A percentile compares a stretch with the other conserved stretches of the same genome.
phyloP scores from a whole-genome alignment of 345 rosid species.

The Kernera saxatilis region DNA sequence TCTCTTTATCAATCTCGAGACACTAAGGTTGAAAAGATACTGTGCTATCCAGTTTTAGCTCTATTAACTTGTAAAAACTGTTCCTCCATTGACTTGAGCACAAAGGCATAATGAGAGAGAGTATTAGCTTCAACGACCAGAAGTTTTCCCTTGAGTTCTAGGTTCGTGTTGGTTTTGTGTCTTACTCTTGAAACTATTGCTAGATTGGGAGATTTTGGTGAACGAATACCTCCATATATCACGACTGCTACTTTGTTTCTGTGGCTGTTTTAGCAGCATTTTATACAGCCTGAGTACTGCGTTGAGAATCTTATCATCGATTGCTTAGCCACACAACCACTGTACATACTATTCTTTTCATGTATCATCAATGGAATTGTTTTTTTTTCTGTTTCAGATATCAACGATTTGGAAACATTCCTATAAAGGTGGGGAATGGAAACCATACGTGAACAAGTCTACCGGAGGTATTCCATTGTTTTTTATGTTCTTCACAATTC shows the following conservation, averaged over 20 bases:
- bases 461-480: conserved; percentile 51
- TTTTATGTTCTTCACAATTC: not conserved
- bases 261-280: not conserved
- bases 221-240: not conserved
- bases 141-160: not conserved
- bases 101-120: not conserved
- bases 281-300: not conserved
- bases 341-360: not conserved
- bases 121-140: conserved; percentile 1
- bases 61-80: not conserved
- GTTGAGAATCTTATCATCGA: not conserved
- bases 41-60: conserved; percentile 4
- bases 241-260: not conserved
- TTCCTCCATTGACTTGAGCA: not conserved
- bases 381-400: conserved; percentile 45
- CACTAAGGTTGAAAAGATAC: not conserved
- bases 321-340: not conserved
- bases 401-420: conserved; percentile 87
- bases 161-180: not conserved
- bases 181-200: not conserved
- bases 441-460: conserved; percentile 63
- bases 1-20: not conserved
- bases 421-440: conserved; percentile 76
- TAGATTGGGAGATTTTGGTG: not conserved
- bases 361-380: not conserved